Conservation (phyloP, 129 eudicot genomes). For the Ambrosia trifida region DNA sequence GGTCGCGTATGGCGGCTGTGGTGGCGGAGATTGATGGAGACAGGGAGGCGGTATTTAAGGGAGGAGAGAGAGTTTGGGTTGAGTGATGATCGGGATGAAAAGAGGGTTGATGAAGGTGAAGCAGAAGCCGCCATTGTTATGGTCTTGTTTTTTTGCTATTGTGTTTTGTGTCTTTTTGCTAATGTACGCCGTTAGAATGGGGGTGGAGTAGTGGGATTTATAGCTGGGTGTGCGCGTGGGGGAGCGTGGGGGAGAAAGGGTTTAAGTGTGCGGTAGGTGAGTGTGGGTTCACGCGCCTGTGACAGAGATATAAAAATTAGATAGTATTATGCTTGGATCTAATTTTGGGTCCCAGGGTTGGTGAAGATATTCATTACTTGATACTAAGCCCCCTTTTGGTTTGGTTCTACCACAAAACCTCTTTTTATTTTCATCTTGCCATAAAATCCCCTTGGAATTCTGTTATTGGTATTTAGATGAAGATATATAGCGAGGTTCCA, state of each 20-base stretch:
- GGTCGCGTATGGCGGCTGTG: constrained; percentile 30
- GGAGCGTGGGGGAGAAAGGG: constrained; percentile 5
- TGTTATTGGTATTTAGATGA: background rate
- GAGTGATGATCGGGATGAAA: constrained; percentile 44
- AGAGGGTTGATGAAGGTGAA: constrained; percentile 37
- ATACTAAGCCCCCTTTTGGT: background rate
- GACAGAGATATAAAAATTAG: background rate
- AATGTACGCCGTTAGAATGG: constrained; percentile 30
- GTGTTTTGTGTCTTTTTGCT: background rate
- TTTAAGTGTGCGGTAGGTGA: constrained; percentile 35
- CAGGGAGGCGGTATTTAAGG: constrained; percentile 43
- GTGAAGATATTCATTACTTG: constrained; percentile 22
- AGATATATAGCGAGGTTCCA: too few species aligned
- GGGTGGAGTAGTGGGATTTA: constrained; percentile 26
- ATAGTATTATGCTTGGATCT: constrained; percentile 26
- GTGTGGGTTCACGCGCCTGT: constrained; percentile 30
- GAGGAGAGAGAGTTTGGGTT: constrained; percentile 33
- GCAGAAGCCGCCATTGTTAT: constrained; percentile 58
- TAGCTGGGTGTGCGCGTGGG: constrained; percentile 8
- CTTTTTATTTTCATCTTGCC: too few species aligned
- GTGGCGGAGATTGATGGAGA: constrained; percentile 43
- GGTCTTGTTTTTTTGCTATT: background rate
- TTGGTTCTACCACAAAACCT: background rate
- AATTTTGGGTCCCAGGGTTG: constrained; percentile 35
- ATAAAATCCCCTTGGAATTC: background rate